Evolutionary conservation across 345 rosid genomes (phyloP).

Genomic region (Erysimum cheiranthoides): DNA sequence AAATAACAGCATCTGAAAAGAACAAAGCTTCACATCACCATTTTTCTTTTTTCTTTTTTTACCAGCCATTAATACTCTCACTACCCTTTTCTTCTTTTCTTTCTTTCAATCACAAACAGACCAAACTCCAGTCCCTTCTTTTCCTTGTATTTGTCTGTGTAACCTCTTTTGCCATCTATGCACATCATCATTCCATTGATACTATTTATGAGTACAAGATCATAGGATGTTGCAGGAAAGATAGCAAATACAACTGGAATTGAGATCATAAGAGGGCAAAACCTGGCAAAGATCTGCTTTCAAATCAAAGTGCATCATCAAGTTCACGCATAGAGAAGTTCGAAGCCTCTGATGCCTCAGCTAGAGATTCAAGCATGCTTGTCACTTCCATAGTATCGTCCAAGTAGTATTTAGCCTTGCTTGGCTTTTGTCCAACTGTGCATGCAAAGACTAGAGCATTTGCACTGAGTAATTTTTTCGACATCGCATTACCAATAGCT

Average conservation of each 20-base stretch:
- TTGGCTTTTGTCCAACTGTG: slow-evolving; percentile 96
- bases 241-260: neutral
- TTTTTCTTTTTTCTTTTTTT: neutral
- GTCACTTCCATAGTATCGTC: slow-evolving; percentile 49
- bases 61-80: slow-evolving; percentile 18
- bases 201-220: slow-evolving; percentile 27
- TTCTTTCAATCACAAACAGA: slow-evolving; percentile 35
- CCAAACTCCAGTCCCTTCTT: slow-evolving; percentile 31
- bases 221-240: neutral
- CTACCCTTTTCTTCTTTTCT: slow-evolving; percentile 32
- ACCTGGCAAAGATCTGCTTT: slow-evolving; percentile 35
- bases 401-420: slow-evolving; percentile 93
- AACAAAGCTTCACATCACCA: slow-evolving; percentile 33
- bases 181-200: slow-evolving; percentile 7
- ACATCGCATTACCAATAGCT: slow-evolving; percentile 50
- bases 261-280: slow-evolving; percentile 26
- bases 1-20: slow-evolving; percentile 18
- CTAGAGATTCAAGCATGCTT: slow-evolving; percentile 51
- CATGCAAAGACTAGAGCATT: slow-evolving; percentile 65
- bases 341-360: slow-evolving; percentile 46
- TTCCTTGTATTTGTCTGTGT: slow-evolving; percentile 30
- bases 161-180: slow-evolving; percentile 40
- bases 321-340: slow-evolving; percentile 44
- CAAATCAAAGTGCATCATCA: slow-evolving; percentile 39
- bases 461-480: slow-evolving; percentile 37